phyloP scores from a whole-genome alignment of 2,329 filamentous ascomycete genomes.

The Neodidymelliopsis sp. region DNA sequence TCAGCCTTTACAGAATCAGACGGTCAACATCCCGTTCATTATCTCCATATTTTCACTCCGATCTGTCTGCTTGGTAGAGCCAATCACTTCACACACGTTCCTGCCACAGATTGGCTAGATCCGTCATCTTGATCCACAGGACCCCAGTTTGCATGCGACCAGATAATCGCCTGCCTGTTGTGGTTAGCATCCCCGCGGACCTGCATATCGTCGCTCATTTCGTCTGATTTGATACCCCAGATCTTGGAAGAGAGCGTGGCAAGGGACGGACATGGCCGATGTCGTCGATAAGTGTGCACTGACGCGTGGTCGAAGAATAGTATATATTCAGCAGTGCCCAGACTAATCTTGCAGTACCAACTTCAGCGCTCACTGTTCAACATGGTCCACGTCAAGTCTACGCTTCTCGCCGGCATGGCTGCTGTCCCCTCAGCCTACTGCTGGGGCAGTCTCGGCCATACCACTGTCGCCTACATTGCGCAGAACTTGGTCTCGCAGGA shows the following conservation, averaged over 20 bases:
- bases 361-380: conserved; percentile 1
- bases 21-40: conserved; percentile 6
- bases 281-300: conserved; percentile 20
- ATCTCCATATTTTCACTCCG: conserved; percentile 20
- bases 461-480: conserved; percentile 63
- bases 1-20: background rate
- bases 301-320: background rate
- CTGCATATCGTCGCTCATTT: conserved; percentile 20
- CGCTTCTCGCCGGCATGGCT: conserved; percentile 35
- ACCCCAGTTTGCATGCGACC: no score
- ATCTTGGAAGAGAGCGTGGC: conserved; percentile 26
- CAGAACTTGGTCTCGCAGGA: conserved; percentile 55
- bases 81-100: conserved; percentile 19
- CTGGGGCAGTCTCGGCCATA: conserved; percentile 63
- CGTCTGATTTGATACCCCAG: conserved; percentile 17
- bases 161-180: conserved; percentile 38
- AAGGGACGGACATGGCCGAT: conserved; percentile 42
- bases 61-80: conserved; percentile 9
- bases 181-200: conserved; percentile 33
- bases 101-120: conserved; percentile 13
- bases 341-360: conserved; percentile 1
- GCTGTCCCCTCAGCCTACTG: conserved; percentile 43
- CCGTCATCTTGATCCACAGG: conserved; percentile 1
- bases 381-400: conserved; percentile 35
- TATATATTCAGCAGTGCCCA: conserved; percentile 16